Evolutionary conservation across 768 basidiomycete genomes (phyloP), one percentile per base, ranked within the genome.

Genomic region (Tricholoma saponaceum): DNA sequence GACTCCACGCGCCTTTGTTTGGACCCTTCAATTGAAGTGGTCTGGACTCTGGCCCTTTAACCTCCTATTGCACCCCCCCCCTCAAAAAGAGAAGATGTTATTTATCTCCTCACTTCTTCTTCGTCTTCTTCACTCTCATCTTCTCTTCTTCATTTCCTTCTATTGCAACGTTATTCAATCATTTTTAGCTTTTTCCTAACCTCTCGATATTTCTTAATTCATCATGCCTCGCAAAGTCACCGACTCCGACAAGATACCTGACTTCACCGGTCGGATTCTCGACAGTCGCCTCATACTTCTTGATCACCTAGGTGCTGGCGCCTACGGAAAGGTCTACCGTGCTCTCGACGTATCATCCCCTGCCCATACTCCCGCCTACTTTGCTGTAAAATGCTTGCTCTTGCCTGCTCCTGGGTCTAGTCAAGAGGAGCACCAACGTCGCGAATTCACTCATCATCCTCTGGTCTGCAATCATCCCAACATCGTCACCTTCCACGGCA

Each of bases 381-480:
- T 82, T 62, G 89, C 90, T 51, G 80, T 93, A 71, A 94, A 94
- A 69, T 91, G 89, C 67, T 77, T 92, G 51, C 76, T 81, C 64
- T 83, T 81, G 63, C 72, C 73, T n/a, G 77, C 78, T 13, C 74
- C 81, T 57, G 82, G 83, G 44, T 74, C 80, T 37, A 76, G 78
- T 52, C 80, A 84, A 61, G 80, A 79, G 23, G 69, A 79, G 55
- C 82, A 80, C 62, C 90, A 92, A 68, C 68, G 72, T 10, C 80
- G 90, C 51, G 94, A 95, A 73, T 82, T 93, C 47, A 63, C 67
- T n/a, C 69, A 82, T 49, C 87, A 87, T 64, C 67, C 72, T 41
- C 56, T 73, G 54, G 81, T 87, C 51, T 74, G 80, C 51, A 70
- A 70, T 7, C 86, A 86, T 60, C 77, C 80, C 7, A 83, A 85